Evolutionary conservation across 1,139 yeast species (phyloP), one percentile per base, ranked within the genome.

Genomic region (Torulaspora globosa): DNA sequence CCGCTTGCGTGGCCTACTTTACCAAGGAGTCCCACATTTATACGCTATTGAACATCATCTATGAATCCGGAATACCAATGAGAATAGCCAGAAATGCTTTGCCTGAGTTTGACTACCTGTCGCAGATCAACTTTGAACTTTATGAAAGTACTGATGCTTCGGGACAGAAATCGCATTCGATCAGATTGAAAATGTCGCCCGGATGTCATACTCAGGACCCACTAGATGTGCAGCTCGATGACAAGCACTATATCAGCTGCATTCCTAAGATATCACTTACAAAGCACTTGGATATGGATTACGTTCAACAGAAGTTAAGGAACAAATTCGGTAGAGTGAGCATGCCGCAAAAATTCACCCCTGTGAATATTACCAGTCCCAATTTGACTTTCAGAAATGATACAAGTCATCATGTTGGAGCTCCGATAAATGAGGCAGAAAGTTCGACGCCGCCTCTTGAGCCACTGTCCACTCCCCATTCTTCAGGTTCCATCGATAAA

Each of bases 141-240:
- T 94, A 89, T 63, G 98, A 94, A 65, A 77, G 86, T 33, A 81
- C 78, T 24, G 89, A 84, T 54, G 75, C 79, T 36, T 69, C 74
- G 8, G 79, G 81, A 7, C 82, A 80, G 39, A 89, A 89, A 69
- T 84, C 85, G 57, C 95, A 89, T 64, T 82, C 96, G 1, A 83
- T 94, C 43, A 77, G 97, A 59, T 75, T 94, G 51, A 83, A 95
- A 14, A 75, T 94, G 56, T 86, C 97, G 1, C 97, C 98, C 0
- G 99, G 99, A 28, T 94, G 98, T 67, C 97, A 94, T 67, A 89
- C 97, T 0, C 96, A 89, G 60, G 96, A 92, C 67, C 98, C 98
- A 14, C 74, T 94, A 53, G 98, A 94, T 69, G 96, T 94, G 37
- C 96, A 92, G 67, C 74, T 94, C 39, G 98, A 94, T 67, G 94